These are phyloP conservation scores for Verbena officinalis DNA, from an alignment of 257 asterid genomes.

Conservation along the genomic window DNA sequence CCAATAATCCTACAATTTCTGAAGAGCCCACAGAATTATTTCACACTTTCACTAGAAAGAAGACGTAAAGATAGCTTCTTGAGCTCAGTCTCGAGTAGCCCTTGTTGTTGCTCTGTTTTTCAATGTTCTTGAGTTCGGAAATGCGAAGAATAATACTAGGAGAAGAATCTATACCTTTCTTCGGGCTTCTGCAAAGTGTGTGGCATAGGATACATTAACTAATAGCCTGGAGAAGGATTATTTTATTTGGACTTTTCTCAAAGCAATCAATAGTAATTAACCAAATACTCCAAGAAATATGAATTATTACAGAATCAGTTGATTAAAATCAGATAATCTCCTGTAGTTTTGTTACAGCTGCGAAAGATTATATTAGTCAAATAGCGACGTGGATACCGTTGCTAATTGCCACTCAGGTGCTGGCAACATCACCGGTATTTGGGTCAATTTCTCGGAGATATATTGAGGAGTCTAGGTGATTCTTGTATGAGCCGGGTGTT, in stretches of 20 bases:
- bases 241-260: background rate
- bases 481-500: too few species aligned
- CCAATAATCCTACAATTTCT: background rate
- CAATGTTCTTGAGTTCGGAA: background rate
- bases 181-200: slow-evolving; percentile 20
- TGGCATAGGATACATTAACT: background rate
- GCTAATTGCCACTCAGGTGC: background rate
- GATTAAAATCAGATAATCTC: background rate
- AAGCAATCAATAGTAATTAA: too few species aligned
- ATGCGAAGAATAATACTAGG: slow-evolving; percentile 11
- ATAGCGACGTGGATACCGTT: background rate
- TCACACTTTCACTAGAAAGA: background rate
- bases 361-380: background rate
- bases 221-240: background rate
- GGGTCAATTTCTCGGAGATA: too few species aligned
- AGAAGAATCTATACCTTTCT: slow-evolving; percentile 22
- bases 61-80: background rate
- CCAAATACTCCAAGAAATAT: background rate
- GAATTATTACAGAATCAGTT: background rate
- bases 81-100: background rate
- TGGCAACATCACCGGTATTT: background rate
- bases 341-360: slow-evolving; percentile 11
- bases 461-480: too few species aligned
- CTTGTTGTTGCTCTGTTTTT: slow-evolving; percentile 2
- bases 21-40: slow-evolving; percentile 18